A percentile compares a stretch with the other conserved stretches of the same genome.
phyloP scores from a whole-genome alignment of 805 yeast species.

The Cyberlindnera meyerae region DNA sequence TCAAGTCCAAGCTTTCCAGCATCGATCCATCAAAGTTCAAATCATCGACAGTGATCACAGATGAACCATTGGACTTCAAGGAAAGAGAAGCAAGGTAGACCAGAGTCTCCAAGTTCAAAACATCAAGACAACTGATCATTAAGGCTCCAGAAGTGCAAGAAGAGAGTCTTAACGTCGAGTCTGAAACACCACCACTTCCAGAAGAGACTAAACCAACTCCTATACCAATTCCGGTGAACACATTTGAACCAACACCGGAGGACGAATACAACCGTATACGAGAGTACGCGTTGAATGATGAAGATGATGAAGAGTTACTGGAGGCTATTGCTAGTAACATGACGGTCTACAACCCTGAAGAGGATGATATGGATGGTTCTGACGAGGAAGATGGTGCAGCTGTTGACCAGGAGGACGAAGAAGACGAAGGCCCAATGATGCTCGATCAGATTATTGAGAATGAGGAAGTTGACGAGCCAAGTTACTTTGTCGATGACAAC shows the following conservation, averaged over 20 bases:
- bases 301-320: conserved; percentile 21
- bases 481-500: conserved; percentile 25
- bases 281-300: conserved; percentile 18
- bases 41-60: conserved; percentile 1
- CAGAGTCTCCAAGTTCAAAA: conserved; percentile 9
- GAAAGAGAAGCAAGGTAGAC: not conserved
- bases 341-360: conserved; percentile 25
- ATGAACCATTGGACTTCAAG: not conserved
- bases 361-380: conserved; percentile 31
- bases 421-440: conserved; percentile 35
- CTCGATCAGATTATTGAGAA: conserved; percentile 39
- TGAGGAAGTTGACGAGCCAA: conserved; percentile 28
- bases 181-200: too few species aligned
- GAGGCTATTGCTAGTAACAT: conserved; percentile 19
- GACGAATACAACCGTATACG: conserved; percentile 13
- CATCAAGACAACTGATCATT: conserved; percentile 1
- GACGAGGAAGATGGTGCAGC: conserved; percentile 26
- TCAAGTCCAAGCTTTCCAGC: conserved; percentile 16
- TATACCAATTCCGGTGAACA: conserved; percentile 5
- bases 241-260: conserved; percentile 6
- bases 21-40: conserved; percentile 1
- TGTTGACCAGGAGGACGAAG: conserved; percentile 30
- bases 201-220: not conserved
- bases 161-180: not conserved
- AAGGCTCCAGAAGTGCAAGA: not conserved